Evolutionary conservation across 768 basidiomycete genomes (phyloP), one percentile per base, ranked within the genome.

Genomic region (Cyathus striatus): DNA sequence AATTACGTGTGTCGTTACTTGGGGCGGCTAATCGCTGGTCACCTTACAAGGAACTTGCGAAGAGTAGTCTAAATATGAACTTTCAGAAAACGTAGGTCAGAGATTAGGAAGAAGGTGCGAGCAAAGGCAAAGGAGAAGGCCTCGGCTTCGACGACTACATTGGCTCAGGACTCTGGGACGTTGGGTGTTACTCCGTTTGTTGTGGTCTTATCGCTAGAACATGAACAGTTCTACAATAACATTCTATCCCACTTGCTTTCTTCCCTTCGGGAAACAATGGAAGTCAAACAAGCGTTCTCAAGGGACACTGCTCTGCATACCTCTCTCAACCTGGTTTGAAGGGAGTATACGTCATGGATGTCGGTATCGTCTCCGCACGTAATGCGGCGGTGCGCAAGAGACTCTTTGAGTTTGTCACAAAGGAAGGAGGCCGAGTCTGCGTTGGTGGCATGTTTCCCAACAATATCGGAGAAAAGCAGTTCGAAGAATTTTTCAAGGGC

Each of bases 301-400:
- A 33, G 34, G 23, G 36, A 21, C 1, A 49, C 56, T 14, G 63
- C 61, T 2, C 38, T 61, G 5, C 43, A 45, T 12, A 47, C 58
- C 17, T 57, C 68, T 5, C 49, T 48, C 9, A 59, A 55, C 23
- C 49, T 60, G 4, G 45, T 48, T n/a, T 68, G 23, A 40, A 42
- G 4, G 63, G 60, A 13, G 62, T 72, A 16, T 51, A 72, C 23
- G 54, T 68, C 21, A 59, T 59, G 0, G 71, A 75, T 45, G 53
- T 61, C 7, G 64, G 52, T 6, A 61, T 73, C 25, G 32, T 54
- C 6, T 41, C 53, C 5, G 47, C 38, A 6, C 53, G 58, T 38
- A 48, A 61, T 21, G 36, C 45, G 5, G 32, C 39, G 0, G 45
- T 65, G 1, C 49, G 64, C 14, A 35, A 48, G 5, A 56, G 62